Base-by-base conservation (phyloP, 805 yeast species). In the Candida endomychidarum region DNA sequence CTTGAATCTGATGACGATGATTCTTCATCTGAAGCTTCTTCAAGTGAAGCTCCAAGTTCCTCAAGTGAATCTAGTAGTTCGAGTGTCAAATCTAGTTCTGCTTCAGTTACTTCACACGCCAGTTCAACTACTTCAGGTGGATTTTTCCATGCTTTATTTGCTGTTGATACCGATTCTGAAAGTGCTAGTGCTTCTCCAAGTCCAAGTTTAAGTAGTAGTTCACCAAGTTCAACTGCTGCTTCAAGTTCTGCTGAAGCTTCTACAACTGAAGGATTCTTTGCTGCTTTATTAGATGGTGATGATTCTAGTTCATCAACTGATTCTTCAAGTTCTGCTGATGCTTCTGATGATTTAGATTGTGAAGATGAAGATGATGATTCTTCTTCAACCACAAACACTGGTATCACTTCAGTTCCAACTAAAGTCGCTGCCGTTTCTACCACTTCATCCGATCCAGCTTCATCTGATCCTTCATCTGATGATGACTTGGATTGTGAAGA, bases 401-500 rank as follows among this genome's bases (percentile, higher is more conserved):
- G n/a, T 14, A 24, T 24, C 18, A 12, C 34, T 12, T 18, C 38
- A 12, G 10, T 12, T 22, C 30, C 40, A 9, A 26, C 35, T 18
- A 15, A 34, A 3, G 20, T n/a, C 11, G n/a, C 23, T 11, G 12
- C 17, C 3, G 37, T 30, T 12, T 23, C 34, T 14, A 18, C 43
- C 16, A 10, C 16, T 17, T 37, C 31, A 19, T 31, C 6, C 18
- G 41, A 11, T 29, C 29, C 27, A 24, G 28, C 26, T 36, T 23
- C 29, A 2, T 17, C 37, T 21, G 17, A 21, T 18, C 33, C 31
- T 27, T 28, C 48, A 9, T 32, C 41, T 23, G 38, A 34, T 19
- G 45, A 29, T 22, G 52, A 47, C 28, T 48, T 38, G 14, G 52
- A 51, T 31, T 46, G 51, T 33, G 46, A 42, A 7, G 50, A 46